Evolutionary conservation across 805 yeast genomes (phyloP).

Genomic region (Ogataea minuta): DNA sequence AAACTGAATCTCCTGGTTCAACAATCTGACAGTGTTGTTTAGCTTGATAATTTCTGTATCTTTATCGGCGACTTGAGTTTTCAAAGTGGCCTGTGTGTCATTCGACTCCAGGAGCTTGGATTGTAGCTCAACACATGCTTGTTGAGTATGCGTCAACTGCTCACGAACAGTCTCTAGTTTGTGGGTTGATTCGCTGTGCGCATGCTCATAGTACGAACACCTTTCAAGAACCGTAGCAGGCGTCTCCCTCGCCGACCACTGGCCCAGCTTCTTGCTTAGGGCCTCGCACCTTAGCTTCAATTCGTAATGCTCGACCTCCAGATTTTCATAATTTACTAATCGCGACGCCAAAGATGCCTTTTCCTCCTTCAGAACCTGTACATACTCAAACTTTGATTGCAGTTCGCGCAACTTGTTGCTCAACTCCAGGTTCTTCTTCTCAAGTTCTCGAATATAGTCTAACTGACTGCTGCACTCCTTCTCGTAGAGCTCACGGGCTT

Average conservation of each 20-base stretch:
- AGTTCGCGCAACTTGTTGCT: constrained; percentile 49
- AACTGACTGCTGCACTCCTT: constrained; percentile 39
- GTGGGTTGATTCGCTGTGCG: constrained; percentile 5
- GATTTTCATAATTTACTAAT: constrained; percentile 37
- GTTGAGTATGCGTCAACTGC: constrained; percentile 11
- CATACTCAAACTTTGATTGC: constrained; percentile 44
- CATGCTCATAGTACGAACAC: background rate
- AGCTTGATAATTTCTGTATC: constrained; percentile 15
- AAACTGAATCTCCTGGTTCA: constrained; percentile 20
- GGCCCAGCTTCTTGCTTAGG: constrained; percentile 43
- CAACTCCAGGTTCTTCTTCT: constrained; percentile 51
- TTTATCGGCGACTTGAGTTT: constrained; percentile 2
- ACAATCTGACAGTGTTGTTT: constrained; percentile 17
- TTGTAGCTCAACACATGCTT: constrained; percentile 15
- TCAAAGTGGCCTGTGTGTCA: constrained; percentile 5
- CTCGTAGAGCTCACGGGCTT: constrained; percentile 34
- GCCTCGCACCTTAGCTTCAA: constrained; percentile 50
- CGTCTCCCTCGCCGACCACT: constrained; percentile 8
- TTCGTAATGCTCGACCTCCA: constrained; percentile 46
- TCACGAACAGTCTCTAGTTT: constrained; percentile 7
- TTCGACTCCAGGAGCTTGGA: constrained; percentile 12
- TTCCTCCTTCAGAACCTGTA: constrained; percentile 56
- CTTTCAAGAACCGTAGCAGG: background rate
- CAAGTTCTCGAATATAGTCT: constrained; percentile 45
- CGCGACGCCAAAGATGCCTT: constrained; percentile 42